Percentiles rank a stretch among this genome's conserved stretches.
These are phyloP conservation scores for Trichocladium uniseriatum DNA, from an alignment of 495 filamentous ascomycete genomes.

Conservation along the genomic window DNA sequence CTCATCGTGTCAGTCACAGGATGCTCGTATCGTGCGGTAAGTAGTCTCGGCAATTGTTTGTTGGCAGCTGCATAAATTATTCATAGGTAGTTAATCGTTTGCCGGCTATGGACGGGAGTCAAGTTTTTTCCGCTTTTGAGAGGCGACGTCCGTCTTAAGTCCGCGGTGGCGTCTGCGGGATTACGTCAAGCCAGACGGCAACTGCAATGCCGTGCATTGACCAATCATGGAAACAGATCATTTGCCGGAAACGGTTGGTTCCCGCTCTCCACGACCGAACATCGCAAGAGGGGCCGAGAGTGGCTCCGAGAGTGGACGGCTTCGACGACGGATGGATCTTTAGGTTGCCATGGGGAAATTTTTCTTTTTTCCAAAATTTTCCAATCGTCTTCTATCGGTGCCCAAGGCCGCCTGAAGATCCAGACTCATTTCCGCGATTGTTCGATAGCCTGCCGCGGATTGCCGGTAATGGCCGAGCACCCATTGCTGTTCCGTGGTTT, in stretches of 20 bases:
- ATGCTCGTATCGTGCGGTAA: too few species aligned
- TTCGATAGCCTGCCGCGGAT: slow-evolving; percentile 1
- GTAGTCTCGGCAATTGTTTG: too few species aligned
- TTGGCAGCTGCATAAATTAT: too few species aligned
- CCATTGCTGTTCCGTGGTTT: not conserved
- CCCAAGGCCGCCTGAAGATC: too few species aligned
- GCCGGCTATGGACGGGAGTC: too few species aligned
- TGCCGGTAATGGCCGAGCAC: slow-evolving; percentile 9
- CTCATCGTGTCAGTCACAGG: too few species aligned
- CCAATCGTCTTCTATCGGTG: not conserved
- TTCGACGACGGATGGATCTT: not conserved
- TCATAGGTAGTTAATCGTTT: too few species aligned
- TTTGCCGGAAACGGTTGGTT: not conserved
- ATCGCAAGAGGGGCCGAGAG: too few species aligned
- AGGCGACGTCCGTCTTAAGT: slow-evolving; percentile 2
- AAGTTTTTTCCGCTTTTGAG: too few species aligned
- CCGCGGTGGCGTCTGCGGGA: not conserved
- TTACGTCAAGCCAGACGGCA: slow-evolving; percentile 7
- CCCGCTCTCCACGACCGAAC: too few species aligned
- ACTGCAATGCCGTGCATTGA: not conserved
- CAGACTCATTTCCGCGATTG: too few species aligned
- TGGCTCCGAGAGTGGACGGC: too few species aligned
- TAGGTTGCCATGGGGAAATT: slow-evolving; percentile 6
- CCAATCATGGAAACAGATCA: not conserved
- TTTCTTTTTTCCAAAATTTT: not conserved